A percentile compares a stretch with the other conserved stretches of the same genome.
phyloP scores from a whole-genome alignment of 2,329 filamentous ascomycete species.

The Arthrobotrys entomopaga region DNA sequence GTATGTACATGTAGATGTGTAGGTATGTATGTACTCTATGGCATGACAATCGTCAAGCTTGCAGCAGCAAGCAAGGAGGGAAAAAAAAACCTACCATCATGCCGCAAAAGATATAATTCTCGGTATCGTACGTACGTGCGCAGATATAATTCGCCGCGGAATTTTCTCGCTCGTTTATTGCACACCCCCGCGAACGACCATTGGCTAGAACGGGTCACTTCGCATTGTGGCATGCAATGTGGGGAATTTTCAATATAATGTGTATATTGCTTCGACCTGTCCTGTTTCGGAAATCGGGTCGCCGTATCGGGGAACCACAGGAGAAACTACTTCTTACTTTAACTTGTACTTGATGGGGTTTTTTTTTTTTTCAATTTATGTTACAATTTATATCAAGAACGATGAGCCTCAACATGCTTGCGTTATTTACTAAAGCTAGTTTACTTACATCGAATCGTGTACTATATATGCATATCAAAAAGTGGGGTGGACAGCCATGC shows the following conservation, averaged over 20 bases:
- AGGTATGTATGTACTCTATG: slow-evolving; percentile 16
- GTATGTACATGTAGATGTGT: no score
- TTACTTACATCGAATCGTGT: not conserved
- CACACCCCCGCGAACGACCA: no score
- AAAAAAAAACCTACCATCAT: not conserved
- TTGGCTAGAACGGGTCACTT: no score
- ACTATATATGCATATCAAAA: not conserved
- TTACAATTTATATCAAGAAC: not conserved
- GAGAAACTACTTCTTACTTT: slow-evolving; percentile 3
- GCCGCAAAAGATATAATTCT: slow-evolving; percentile 12
- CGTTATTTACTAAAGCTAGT: no score
- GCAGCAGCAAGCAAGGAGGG: slow-evolving; percentile 3
- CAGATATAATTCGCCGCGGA: slow-evolving; percentile 44
- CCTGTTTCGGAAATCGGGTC: slow-evolving; percentile 6
- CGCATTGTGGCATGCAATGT: not conserved
- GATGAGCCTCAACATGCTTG: slow-evolving; percentile 4
- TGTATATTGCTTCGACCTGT: slow-evolving; percentile 4
- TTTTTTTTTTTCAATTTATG: not conserved
- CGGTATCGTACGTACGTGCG: slow-evolving; percentile 49
- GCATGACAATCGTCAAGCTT: slow-evolving; percentile 30
- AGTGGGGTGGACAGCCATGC: not conserved
- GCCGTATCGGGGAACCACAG: slow-evolving; percentile 19
- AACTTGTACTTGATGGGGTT: not conserved
- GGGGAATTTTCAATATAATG: not conserved
- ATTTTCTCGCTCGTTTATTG: no score